Evolutionary conservation across 2,329 filamentous ascomycete genomes (phyloP).

Genomic region (Pseudocercospora fijiensis): DNA sequence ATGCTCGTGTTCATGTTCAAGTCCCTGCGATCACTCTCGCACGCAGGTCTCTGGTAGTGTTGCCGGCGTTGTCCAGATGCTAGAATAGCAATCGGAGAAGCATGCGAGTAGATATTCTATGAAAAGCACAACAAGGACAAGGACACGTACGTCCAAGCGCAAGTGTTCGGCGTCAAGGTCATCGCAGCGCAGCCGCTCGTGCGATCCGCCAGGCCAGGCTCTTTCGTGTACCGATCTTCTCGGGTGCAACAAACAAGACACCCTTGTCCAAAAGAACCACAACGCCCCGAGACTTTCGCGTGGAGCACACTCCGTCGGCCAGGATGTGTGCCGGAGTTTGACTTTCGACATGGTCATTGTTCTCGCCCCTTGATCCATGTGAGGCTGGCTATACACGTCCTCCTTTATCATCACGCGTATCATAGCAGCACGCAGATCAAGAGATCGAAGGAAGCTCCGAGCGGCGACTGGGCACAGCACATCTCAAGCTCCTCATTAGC

Average conservation of each 20-base stretch:
- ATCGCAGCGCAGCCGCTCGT: constrained; percentile 15
- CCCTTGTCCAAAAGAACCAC: too few species aligned
- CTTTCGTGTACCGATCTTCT: too few species aligned
- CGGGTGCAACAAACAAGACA: too few species aligned
- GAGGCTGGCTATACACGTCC: neutral
- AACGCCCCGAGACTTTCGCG: neutral
- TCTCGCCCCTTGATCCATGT: neutral
- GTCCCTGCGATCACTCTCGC: too few species aligned
- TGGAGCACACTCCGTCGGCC: neutral
- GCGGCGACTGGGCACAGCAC: neutral
- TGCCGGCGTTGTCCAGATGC: too few species aligned
- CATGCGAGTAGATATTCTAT: constrained; percentile 16
- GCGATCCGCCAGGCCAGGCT: too few species aligned
- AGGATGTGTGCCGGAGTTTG: neutral
- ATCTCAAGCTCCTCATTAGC: too few species aligned
- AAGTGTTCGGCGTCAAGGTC: constrained; percentile 16
- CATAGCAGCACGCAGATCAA: neutral
- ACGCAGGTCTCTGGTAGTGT: too few species aligned
- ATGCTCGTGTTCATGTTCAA: neutral
- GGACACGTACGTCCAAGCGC: constrained; percentile 4
- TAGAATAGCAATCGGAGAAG: too few species aligned
- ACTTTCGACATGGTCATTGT: neutral
- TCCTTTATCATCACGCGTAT: neutral
- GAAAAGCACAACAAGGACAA: constrained; percentile 7
- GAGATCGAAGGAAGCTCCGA: neutral